Evolutionary conservation across 2,329 filamentous ascomycete species (phyloP).

Genomic region (Ploettnerulaceae sp.): DNA sequence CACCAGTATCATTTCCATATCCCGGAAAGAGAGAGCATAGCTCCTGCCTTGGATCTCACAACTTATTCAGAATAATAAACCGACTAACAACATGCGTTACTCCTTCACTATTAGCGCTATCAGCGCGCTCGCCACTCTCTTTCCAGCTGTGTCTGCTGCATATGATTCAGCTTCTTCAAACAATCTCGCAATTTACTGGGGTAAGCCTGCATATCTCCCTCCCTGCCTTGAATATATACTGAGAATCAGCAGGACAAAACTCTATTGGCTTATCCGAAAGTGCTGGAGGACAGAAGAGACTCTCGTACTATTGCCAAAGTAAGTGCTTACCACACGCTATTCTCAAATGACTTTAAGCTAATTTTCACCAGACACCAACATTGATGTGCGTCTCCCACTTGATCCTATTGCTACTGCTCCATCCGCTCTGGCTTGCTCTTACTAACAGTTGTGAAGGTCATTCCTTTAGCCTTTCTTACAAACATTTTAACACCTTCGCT

Average conservation of each 20-base stretch:
- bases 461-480: constrained; percentile 60
- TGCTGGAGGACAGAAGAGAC: constrained; percentile 46
- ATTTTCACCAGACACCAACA: constrained; percentile 38
- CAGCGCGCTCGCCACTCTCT: neutral
- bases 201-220: constrained; percentile 33
- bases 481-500: constrained; percentile 47
- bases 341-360: constrained; percentile 10
- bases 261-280: constrained; percentile 46
- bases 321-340: constrained; percentile 27
- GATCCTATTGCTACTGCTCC: too few species aligned
- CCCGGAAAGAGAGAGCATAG: too few species aligned
- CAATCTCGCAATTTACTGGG: constrained; percentile 66
- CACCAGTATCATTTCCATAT: too few species aligned
- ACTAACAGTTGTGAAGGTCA: constrained; percentile 42
- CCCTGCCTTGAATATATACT: neutral
- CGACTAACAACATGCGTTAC: neutral
- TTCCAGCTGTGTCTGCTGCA: constrained; percentile 33
- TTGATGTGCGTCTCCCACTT: constrained; percentile 39
- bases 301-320: constrained; percentile 57
- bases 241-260: constrained; percentile 48
- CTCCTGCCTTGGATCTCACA: too few species aligned
- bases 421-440: constrained; percentile 11
- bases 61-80: too few species aligned
- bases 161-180: constrained; percentile 41
- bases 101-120: neutral